Evolutionary conservation across 2,329 filamentous ascomycete genomes (phyloP), one percentile per base, ranked within the genome.

Genomic region (Rhinocladiella mackenziei): DNA sequence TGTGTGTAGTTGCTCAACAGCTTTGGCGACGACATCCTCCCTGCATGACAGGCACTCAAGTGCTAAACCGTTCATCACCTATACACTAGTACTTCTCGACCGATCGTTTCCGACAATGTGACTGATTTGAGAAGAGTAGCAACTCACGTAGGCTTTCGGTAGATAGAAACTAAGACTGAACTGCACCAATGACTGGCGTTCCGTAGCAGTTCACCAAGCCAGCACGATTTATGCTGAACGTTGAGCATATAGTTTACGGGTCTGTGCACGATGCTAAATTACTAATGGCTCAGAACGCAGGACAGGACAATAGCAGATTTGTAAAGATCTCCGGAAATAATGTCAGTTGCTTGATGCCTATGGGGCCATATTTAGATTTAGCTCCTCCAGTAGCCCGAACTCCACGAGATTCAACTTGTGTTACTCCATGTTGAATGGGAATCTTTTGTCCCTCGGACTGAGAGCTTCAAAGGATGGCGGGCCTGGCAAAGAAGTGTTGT

Each of bases 371-470:
- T 38, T 38, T 38, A 38, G 20, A 38, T 38, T 38, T 20, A 38
- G 35, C 35, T 38, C 35, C 35, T 38, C 35, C 35, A 26, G 35
- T 17, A 38, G 35, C 35, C 35, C 35, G 20, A 20, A 38, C 15
- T 38, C 35, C 35, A 38, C 35, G 35, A 38, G 35, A 38, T 38
- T 38, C 35, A 38, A 38, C 35, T 38, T 38, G 35, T 38, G 23
- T 20, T 38, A 20, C 35, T 38, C 20, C 7, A 20, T 38, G 35
- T 38, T 38, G 35, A 38, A 38, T 10, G 35, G 35, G 35, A 38
- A 38, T 38, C 35, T 38, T 38, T 26, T 38, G 35, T 38, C 35
- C 35, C 35, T 38, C 35, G 35, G 35, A 26, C 35, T 38, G 35
- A 20, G 35, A 38, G 35, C 26, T 38, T 20, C 35, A 38, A 38